Base-by-base conservation (phyloP, 2,329 filamentous ascomycete genomes). In the Trichoderma arundinaceum region DNA sequence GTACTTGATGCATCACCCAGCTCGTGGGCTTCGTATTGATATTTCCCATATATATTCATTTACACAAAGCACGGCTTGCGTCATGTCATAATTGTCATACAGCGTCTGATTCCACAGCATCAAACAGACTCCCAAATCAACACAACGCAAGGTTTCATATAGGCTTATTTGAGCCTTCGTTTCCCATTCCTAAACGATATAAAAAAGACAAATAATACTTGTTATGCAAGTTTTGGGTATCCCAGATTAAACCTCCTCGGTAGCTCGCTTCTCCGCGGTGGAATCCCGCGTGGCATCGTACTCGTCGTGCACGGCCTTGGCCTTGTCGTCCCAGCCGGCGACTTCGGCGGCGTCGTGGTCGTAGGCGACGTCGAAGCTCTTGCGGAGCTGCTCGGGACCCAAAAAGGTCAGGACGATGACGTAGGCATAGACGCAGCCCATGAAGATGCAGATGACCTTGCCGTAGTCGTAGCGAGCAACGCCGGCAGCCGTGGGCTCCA, bases 371-470 rank as follows among this genome's bases (percentile, higher is more conserved):
- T 85, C 83, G 69, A 86, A 85, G 69, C 79, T 82, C 69, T 81
- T 78, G 39, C 78, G 74, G 61, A 86, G 72, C 66, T 84, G 80
- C 77, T 87, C 84, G 1, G 84, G 84, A 0, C 90, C 90, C 3
- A 91, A 49, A 9, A 91, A 75, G 0, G 88, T 89, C 63, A 92
- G 74, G 6, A 87, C 1, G 43, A 88, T 82, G n/a, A 86, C 80
- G 67, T 87, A 88, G 32, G 73, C 83, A 71, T 85, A 96, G 1
- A 96, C 92, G 70, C 90, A 92, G 1, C 84, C 93, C 90, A 97
- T 93, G 78, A 97, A 96, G 73, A 96, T 95, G 74, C 89, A 92
- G 69, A 96, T 94, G 9, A 96, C 92, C 71, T 89, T 89, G 44
- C 92, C 92, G 71, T 96, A 96, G 66, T 92, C 80, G 75, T 90